Percentiles rank a stretch among this genome's conserved stretches.
Evolutionary conservation across 805 yeast species (phyloP).

Genomic region (Wickerhamomyces chambardii): DNA sequence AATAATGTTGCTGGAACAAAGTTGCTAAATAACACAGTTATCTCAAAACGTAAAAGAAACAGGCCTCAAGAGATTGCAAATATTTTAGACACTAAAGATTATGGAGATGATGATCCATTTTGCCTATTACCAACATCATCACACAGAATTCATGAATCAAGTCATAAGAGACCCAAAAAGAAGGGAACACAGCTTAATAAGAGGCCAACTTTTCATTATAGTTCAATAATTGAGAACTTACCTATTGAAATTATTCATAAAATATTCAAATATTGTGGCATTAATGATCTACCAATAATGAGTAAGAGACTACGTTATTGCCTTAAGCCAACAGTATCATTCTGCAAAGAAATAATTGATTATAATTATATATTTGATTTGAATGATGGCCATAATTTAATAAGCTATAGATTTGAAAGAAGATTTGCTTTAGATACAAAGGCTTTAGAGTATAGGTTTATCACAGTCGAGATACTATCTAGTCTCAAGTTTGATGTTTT

Average conservation of each 20-base stretch:
- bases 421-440: conserved; percentile 11
- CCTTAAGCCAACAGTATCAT: conserved; percentile 17
- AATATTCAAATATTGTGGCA: conserved; percentile 29
- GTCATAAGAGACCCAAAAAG: not conserved
- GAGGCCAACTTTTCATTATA: no score
- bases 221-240: conserved; percentile 20
- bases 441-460: conserved; percentile 14
- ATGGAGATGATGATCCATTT: no score
- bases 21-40: not conserved
- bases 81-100: no score
- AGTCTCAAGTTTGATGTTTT: conserved; percentile 17
- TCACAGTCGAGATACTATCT: conserved; percentile 15
- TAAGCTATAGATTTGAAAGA: conserved; percentile 1
- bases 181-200: not conserved
- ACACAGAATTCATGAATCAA: no score
- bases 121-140: not conserved
- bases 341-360: conserved; percentile 12
- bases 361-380: conserved; percentile 9
- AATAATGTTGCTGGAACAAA: not conserved
- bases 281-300: conserved; percentile 26
- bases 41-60: not conserved
- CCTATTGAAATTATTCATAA: conserved; percentile 33
- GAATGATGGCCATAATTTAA: conserved; percentile 1
- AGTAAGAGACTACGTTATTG: conserved; percentile 19
- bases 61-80: not conserved